Evolutionary conservation across 306 rosid genomes (phyloP).

Genomic region (Arachis hypogaea): DNA sequence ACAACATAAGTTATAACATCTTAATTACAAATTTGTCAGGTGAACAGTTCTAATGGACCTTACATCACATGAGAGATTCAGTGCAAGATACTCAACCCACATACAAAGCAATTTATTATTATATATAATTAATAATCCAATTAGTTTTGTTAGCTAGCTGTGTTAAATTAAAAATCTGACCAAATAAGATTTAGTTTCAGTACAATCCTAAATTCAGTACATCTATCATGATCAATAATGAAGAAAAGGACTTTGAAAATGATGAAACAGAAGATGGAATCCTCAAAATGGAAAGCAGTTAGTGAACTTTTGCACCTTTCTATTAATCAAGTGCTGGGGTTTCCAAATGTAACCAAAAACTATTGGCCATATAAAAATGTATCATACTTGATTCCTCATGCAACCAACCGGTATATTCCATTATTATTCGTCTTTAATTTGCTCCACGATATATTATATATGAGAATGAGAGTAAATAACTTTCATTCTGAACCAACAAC

Average conservation of each 20-base stretch:
- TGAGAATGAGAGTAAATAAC: slow-evolving; percentile 32
- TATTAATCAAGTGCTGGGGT: slow-evolving; percentile 26
- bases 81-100: slow-evolving; percentile 32
- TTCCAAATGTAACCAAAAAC: slow-evolving; percentile 13
- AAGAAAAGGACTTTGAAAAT: slow-evolving; percentile 31
- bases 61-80: slow-evolving; percentile 33
- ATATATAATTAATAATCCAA: not conserved
- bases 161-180: not conserved
- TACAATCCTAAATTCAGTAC: slow-evolving; percentile 6
- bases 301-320: slow-evolving; percentile 31
- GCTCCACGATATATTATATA: not conserved
- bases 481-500: slow-evolving; percentile 11
- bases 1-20: slow-evolving; percentile 26
- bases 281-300: slow-evolving; percentile 44
- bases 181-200: not conserved
- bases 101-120: not conserved
- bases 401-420: slow-evolving; percentile 8
- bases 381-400: not conserved
- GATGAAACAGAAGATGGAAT: slow-evolving; percentile 7
- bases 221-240: not conserved
- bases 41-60: slow-evolving; percentile 30
- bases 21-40: slow-evolving; percentile 30
- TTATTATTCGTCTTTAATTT: slow-evolving; percentile 19
- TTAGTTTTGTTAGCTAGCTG: slow-evolving; percentile 29
- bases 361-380: not conserved